Conservation (phyloP, 2,329 filamentous ascomycete species). For the Thielaviopsis ethacetica region DNA sequence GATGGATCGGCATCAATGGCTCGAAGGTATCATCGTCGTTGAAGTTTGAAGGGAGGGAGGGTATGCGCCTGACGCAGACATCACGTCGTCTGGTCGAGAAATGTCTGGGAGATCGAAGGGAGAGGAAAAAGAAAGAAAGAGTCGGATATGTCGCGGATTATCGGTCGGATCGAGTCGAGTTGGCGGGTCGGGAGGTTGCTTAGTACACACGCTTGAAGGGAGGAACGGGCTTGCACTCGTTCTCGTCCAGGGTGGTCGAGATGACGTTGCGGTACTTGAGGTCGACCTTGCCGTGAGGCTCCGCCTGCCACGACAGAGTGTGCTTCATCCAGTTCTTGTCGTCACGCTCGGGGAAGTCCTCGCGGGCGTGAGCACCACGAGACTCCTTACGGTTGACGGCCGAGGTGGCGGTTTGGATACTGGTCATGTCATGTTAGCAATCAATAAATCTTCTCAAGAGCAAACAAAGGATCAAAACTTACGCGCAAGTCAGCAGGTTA, state of each 20-base stretch:
- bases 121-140: not conserved
- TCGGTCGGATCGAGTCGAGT: not conserved
- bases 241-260: constrained; percentile 73
- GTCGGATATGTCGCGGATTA: not conserved
- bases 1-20: not conserved
- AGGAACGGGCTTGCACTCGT: constrained; percentile 88
- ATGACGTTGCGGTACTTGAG: constrained; percentile 75
- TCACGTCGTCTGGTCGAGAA: not conserved
- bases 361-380: constrained; percentile 88
- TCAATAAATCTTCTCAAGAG: constrained; percentile 4
- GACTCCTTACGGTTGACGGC: constrained; percentile 94
- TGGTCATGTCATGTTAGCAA: constrained; percentile 21
- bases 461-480: constrained; percentile 27
- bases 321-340: constrained; percentile 99
- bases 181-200: constrained; percentile 14
- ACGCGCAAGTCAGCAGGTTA: constrained; percentile 93
- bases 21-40: not conserved
- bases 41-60: not conserved
- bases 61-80: not conserved
- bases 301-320: constrained; percentile 89
- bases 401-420: constrained; percentile 76
- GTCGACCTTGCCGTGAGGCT: constrained; percentile 74
- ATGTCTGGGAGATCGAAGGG: not conserved
- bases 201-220: constrained; percentile 94
- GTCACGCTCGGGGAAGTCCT: constrained; percentile 91